A percentile compares a stretch with the other conserved stretches of the same genome.
Conservation (phyloP, 495 filamentous ascomycete genomes). For the Xylaria flabelliformis region DNA sequence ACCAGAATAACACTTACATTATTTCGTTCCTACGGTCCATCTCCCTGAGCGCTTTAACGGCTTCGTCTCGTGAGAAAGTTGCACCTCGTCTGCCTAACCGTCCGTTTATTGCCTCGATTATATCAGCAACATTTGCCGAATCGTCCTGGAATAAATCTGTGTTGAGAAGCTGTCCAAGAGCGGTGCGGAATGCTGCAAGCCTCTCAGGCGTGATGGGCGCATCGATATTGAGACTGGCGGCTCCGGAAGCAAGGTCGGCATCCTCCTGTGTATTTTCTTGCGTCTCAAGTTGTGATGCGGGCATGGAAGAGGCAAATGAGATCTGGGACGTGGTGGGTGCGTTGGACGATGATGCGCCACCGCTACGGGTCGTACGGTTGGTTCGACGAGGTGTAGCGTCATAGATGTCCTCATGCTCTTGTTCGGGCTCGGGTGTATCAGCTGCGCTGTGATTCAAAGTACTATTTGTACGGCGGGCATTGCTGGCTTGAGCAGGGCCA, state of each 20-base stretch:
- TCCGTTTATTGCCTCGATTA: constrained; percentile 82
- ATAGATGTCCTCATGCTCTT: constrained; percentile 47
- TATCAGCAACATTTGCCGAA: constrained; percentile 71
- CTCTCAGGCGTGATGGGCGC: constrained; percentile 66
- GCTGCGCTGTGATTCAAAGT: constrained; percentile 29
- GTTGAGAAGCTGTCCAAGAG: constrained; percentile 81
- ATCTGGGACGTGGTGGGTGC: constrained; percentile 43
- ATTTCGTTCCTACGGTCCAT: constrained; percentile 88
- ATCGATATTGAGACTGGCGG: constrained; percentile 48
- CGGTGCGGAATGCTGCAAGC: constrained; percentile 74
- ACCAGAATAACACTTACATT: constrained; percentile 71
- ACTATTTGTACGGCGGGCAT: constrained; percentile 37
- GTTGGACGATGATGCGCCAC: constrained; percentile 38
- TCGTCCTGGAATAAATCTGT: constrained; percentile 81
- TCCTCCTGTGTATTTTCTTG: constrained; percentile 47
- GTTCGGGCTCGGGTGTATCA: constrained; percentile 33
- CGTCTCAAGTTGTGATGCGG: constrained; percentile 51
- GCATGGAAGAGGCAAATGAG: constrained; percentile 55
- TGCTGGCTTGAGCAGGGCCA: constrained; percentile 35
- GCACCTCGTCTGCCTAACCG: constrained; percentile 60
- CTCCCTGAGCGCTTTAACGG: constrained; percentile 72
- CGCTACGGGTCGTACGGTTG: constrained; percentile 42
- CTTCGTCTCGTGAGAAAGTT: constrained; percentile 74
- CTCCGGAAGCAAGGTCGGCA: constrained; percentile 42
- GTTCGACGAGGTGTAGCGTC: constrained; percentile 49